Conservation (phyloP, 345 rosid genomes). For the Eucalyptus marginata region DNA sequence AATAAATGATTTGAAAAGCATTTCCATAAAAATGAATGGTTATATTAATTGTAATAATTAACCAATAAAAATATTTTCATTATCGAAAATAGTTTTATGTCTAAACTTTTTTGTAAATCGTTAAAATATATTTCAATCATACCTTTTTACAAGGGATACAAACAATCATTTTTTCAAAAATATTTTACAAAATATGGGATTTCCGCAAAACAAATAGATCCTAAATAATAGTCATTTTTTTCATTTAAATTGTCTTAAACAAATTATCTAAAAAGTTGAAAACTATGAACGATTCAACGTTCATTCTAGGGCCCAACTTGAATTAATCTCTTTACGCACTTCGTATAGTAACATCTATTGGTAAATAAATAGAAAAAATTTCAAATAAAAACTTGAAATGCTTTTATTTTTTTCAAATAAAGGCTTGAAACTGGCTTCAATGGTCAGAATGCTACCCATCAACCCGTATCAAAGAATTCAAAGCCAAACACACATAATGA, state of each 20-base stretch:
- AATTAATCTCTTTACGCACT: background rate
- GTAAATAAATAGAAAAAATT: background rate
- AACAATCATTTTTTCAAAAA: background rate
- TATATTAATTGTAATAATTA: no score
- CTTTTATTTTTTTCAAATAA: no score
- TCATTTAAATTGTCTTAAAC: background rate
- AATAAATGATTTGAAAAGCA: no score
- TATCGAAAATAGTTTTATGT: background rate
- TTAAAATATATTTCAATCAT: background rate
- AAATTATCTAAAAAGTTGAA: background rate
- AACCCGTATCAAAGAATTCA: background rate
- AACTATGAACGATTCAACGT: background rate
- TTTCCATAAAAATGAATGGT: background rate
- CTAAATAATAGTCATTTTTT: background rate
- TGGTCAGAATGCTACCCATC: background rate
- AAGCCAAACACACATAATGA: background rate
- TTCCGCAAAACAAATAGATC: background rate
- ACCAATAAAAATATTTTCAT: no score
- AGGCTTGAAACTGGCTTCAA: background rate
- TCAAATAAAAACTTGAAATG: no score
- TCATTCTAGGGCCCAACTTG: background rate
- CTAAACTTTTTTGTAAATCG: background rate
- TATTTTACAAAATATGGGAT: background rate
- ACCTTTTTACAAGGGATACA: background rate
- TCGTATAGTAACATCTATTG: background rate